A percentile compares a stretch with the other conserved stretches of the same genome.
These are phyloP conservation scores for Neoscytalidium dimidiatum DNA, from an alignment of 2,329 filamentous ascomycete species.

Conservation along the genomic window DNA sequence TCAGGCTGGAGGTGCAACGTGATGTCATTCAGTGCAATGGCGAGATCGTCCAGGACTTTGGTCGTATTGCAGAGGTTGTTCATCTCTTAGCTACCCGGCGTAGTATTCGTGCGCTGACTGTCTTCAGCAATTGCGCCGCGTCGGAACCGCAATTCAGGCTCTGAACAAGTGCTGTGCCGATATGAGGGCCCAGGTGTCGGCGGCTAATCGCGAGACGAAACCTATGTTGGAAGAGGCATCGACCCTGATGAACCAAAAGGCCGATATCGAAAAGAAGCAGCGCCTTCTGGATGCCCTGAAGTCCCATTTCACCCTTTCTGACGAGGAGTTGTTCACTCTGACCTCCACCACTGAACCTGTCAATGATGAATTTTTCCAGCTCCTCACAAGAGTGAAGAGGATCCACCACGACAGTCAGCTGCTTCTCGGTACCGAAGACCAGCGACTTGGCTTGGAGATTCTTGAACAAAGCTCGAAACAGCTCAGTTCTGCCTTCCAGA, in stretches of 20 bases:
- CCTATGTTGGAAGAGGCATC: slow-evolving; percentile 77
- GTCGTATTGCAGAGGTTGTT: slow-evolving; percentile 77
- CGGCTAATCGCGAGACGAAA: slow-evolving; percentile 73
- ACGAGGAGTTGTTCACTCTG: slow-evolving; percentile 74
- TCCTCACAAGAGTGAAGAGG: slow-evolving; percentile 77
- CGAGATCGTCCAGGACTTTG: slow-evolving; percentile 84
- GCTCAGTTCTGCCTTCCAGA: slow-evolving; percentile 88
- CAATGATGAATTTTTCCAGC: slow-evolving; percentile 79
- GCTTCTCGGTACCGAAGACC: slow-evolving; percentile 85
- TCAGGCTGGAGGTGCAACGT: slow-evolving; percentile 82
- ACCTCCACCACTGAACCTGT: slow-evolving; percentile 81
- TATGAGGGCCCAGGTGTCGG: slow-evolving; percentile 75
- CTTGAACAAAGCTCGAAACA: slow-evolving; percentile 89
- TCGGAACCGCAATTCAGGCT: slow-evolving; percentile 74
- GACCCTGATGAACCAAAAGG: slow-evolving; percentile 70
- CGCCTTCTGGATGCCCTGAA: slow-evolving; percentile 75
- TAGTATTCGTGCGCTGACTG: slow-evolving; percentile 28
- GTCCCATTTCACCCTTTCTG: slow-evolving; percentile 79
- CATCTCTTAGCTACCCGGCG: background rate
- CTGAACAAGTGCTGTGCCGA: slow-evolving; percentile 78
- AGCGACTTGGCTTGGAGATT: slow-evolving; percentile 82
- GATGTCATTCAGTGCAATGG: slow-evolving; percentile 94
- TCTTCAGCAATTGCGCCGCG: slow-evolving; percentile 77
- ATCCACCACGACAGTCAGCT: slow-evolving; percentile 89
- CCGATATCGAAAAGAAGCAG: slow-evolving; percentile 77